A percentile compares a stretch with the other conserved stretches of the same genome.
phyloP scores from a whole-genome alignment of 129 eudicot genomes.

The Smallanthus sonchifolius region DNA sequence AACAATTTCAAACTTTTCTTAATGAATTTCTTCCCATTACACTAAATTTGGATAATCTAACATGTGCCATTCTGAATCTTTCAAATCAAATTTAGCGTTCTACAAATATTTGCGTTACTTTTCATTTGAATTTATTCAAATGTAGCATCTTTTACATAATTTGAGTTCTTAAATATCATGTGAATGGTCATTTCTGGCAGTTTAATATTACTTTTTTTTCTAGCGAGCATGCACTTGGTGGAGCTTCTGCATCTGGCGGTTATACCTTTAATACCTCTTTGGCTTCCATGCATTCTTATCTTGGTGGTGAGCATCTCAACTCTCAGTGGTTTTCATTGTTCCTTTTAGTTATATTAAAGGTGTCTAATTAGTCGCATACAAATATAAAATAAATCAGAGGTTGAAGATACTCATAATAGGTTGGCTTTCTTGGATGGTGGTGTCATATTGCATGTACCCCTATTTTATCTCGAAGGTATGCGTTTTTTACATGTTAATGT shows the following conservation, averaged over 20 bases:
- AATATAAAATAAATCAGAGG: conserved; percentile 51
- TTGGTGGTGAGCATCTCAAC: conserved; percentile 64
- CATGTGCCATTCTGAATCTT: background rate
- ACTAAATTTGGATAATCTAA: background rate
- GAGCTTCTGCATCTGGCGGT: conserved; percentile 42
- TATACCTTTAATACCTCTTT: conserved; percentile 60
- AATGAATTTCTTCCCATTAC: background rate
- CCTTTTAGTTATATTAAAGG: background rate
- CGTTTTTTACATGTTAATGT: background rate
- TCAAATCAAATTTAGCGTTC: background rate
- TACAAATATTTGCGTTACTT: background rate
- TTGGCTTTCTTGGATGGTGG: conserved; percentile 78
- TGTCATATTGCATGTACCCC: conserved; percentile 57
- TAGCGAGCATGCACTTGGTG: conserved; percentile 47
- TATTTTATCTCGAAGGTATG: conserved; percentile 86
- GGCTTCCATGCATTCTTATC: conserved; percentile 87
- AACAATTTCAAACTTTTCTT: background rate
- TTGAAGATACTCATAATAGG: conserved; percentile 83
- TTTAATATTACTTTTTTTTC: background rate
- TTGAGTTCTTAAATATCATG: background rate
- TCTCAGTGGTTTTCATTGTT: background rate
- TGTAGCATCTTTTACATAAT: background rate
- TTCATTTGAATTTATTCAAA: background rate
- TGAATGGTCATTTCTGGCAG: background rate
- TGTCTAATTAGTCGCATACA: conserved; percentile 17